Evolutionary conservation across 495 filamentous ascomycete species (phyloP).

Genomic region (Penicillium tannophilum): DNA sequence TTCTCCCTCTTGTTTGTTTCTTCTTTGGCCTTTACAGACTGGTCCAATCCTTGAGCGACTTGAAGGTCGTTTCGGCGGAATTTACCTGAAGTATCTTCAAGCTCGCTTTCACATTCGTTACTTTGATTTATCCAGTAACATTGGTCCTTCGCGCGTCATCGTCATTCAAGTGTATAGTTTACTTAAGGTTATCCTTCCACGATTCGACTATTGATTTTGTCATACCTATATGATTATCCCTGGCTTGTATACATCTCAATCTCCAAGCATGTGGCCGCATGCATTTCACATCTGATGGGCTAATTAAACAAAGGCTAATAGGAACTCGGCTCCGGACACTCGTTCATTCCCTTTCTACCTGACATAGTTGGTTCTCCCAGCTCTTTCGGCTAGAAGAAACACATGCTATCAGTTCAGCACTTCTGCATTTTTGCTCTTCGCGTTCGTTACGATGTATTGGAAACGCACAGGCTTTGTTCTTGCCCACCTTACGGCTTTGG

Average conservation of each 20-base stretch:
- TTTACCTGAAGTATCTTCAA: not conserved
- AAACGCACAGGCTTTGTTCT: constrained; percentile 27
- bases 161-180: not conserved
- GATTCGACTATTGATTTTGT: not conserved
- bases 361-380: not conserved
- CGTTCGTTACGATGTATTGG: constrained; percentile 36
- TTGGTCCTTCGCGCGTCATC: not conserved
- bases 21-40: constrained; percentile 5
- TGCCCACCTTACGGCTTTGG: constrained; percentile 31
- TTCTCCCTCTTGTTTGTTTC: constrained; percentile 2
- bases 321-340: not conserved
- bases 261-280: not conserved
- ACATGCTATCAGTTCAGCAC: not conserved
- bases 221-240: not conserved
- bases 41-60: not conserved
- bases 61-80: not conserved
- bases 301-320: not conserved
- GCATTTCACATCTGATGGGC: not conserved
- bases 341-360: not conserved
- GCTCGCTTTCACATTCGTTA: not conserved
- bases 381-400: not conserved
- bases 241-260: not conserved
- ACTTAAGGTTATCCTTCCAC: not conserved
- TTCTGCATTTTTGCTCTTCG: not conserved
- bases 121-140: not conserved